Evolutionary conservation across 164 flowering plant genomes (phyloP), one percentile per base, ranked within the genome.

Genomic region (Liriodendron chinense): DNA sequence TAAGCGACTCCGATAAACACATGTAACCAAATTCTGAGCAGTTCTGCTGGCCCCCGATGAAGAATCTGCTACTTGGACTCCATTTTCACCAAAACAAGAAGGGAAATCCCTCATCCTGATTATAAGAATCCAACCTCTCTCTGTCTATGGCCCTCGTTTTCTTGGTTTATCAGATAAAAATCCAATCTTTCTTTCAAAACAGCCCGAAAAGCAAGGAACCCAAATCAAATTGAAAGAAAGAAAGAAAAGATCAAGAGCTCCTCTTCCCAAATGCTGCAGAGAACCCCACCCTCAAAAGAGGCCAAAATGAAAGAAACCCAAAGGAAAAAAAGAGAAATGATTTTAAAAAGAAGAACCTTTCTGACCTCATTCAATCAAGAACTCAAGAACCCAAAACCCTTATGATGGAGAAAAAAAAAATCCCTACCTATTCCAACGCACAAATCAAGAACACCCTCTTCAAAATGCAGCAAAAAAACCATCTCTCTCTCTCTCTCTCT

Each of bases 11-110:
- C 77, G 76, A 50, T 86, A 84, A 23, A 82, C 73, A 63, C 85
- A 84, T 2, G 86, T 79, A 14, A 86, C 88, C 71, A 82, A 71
- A 77, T 86, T 86, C 68, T 86, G 86, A 21, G 85, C 82, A 25
- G 75, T 74, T 73, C 47, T 78, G 65, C 47, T 71, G 21, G 76
- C n/a, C 50, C 71, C 77, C 21, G 84, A 80, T 0, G 88, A 84
- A 2, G 85, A 75, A 80, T 86, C 86, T 23, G 85, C 85, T 66
- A 86, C 78, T 72, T 86, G 88, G 66, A 86, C 86, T 53, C 85
- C 88, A 80, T 74, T 86, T 72, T 86, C 86, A 72, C 83, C 85
- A 76, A 84, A 86, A 81, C 88, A 86, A 4, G 88, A 84, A 68
- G 88, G 86, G 61, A 86, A 86, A 71, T 83, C 88, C 65, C 83